Percentiles rank a stretch among this genome's conserved stretches.
phyloP scores from a whole-genome alignment of 768 basidiomycete species.

The Termitomyces sp. region DNA sequence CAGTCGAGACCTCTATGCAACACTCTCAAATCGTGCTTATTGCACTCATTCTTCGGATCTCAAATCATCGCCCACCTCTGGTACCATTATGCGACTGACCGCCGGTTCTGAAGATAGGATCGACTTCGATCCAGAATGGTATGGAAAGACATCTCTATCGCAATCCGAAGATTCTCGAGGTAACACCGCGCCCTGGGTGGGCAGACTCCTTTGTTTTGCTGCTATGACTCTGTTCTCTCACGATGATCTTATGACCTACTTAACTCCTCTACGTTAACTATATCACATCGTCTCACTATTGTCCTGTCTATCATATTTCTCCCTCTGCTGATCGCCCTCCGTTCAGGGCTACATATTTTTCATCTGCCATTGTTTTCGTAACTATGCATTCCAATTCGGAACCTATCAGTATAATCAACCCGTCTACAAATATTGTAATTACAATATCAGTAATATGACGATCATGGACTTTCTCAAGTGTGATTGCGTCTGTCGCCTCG shows the following conservation, averaged over 20 bases:
- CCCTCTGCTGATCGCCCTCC: not conserved
- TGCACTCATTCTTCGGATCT: not conserved
- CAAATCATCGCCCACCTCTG: not conserved
- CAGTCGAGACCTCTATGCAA: not conserved
- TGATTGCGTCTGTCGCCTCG: not conserved
- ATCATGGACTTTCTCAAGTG: not conserved
- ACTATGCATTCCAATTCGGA: not conserved
- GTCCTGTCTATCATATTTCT: not conserved
- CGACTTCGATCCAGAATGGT: too few species aligned
- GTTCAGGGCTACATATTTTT: not conserved
- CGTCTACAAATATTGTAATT: not conserved
- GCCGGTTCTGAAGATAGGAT: not conserved
- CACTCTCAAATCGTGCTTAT: not conserved
- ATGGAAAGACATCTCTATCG: not conserved
- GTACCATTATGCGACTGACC: not conserved
- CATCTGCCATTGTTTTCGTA: not conserved
- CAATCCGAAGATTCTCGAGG: not conserved
- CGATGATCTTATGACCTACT: not conserved
- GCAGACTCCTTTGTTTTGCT: slow-evolving; percentile 2
- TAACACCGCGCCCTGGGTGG: not conserved
- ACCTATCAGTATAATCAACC: not conserved
- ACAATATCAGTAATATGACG: not conserved
- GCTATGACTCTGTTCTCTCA: not conserved
- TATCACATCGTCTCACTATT: not conserved
- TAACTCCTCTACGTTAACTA: not conserved